Percentiles rank a stretch among this genome's conserved stretches.
These are phyloP conservation scores for Oldenlandia corymbosa DNA, from an alignment of 257 asterid genomes.

Conservation along the genomic window DNA sequence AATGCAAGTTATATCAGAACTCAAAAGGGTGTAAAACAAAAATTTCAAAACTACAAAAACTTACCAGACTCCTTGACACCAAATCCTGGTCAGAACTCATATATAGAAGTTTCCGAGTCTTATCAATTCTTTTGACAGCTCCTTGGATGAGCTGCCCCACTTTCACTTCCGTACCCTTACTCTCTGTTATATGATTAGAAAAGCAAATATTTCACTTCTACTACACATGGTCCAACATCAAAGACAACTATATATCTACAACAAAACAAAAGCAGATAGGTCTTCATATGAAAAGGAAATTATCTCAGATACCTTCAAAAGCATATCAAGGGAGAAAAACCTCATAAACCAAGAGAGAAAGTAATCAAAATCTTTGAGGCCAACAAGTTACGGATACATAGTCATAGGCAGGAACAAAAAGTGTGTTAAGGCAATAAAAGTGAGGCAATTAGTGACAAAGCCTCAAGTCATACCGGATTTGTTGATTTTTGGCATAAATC, in stretches of 20 bases:
- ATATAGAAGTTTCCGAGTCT: conserved; percentile 67
- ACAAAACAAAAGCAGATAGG: not conserved
- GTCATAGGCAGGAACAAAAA: not conserved
- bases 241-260: not conserved
- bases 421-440: too few relatives aligned
- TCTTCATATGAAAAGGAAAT: too few relatives aligned
- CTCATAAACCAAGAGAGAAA: not conserved
- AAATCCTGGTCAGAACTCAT: conserved; percentile 60
- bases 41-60: conserved; percentile 19
- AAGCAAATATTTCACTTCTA: not conserved
- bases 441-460: too few relatives aligned
- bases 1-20: conserved; percentile 22
- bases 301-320: not conserved
- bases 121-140: conserved; percentile 69
- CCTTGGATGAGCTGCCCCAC: conserved; percentile 73
- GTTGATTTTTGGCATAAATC: conserved; percentile 61
- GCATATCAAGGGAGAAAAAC: not conserved
- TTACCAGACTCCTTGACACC: conserved; percentile 76
- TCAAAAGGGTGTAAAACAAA: conserved; percentile 2
- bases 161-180: conserved; percentile 34
- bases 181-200: conserved; percentile 33
- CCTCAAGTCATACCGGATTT: conserved; percentile 50
- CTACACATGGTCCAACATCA: not conserved
- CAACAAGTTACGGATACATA: not conserved
- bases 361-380: not conserved